Evolutionary conservation across 2,329 filamentous ascomycete species (phyloP).

Genomic region (Penicillium corylophilum): DNA sequence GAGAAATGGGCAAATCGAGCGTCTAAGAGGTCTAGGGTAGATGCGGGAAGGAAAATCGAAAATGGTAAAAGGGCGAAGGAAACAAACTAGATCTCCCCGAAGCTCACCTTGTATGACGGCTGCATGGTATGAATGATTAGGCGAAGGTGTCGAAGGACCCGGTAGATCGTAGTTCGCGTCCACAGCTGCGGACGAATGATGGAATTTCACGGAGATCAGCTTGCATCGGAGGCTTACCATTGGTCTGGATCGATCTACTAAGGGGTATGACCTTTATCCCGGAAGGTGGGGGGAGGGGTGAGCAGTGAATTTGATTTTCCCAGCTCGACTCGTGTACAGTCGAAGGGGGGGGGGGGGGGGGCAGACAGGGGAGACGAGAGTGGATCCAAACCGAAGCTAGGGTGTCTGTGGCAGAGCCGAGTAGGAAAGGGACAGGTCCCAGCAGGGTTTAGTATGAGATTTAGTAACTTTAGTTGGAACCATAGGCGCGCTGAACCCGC

Average conservation of each 20-base stretch:
- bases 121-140: slow-evolving; percentile 4
- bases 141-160: slow-evolving; percentile 1
- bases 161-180: slow-evolving; percentile 3
- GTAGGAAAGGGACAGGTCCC: background rate
- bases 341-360: background rate
- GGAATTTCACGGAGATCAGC: slow-evolving; percentile 8
- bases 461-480: background rate
- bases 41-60: background rate
- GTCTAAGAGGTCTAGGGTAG: background rate
- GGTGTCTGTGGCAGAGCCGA: background rate
- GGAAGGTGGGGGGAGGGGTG: background rate
- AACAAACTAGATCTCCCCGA: slow-evolving; percentile 1
- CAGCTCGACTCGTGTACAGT: slow-evolving; percentile 14
- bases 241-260: slow-evolving; percentile 6
- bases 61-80: background rate
- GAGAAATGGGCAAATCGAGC: background rate
- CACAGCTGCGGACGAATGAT: background rate
- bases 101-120: slow-evolving; percentile 11
- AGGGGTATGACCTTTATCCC: background rate
- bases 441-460: background rate
- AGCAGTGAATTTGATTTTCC: background rate
- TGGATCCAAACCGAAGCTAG: background rate
- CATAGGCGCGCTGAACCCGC: slow-evolving; percentile 1
- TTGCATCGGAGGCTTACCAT: slow-evolving; percentile 8
- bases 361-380: background rate